Evolutionary conservation across 768 basidiomycete species (phyloP).

Genomic region (Leccinellum albellum): DNA sequence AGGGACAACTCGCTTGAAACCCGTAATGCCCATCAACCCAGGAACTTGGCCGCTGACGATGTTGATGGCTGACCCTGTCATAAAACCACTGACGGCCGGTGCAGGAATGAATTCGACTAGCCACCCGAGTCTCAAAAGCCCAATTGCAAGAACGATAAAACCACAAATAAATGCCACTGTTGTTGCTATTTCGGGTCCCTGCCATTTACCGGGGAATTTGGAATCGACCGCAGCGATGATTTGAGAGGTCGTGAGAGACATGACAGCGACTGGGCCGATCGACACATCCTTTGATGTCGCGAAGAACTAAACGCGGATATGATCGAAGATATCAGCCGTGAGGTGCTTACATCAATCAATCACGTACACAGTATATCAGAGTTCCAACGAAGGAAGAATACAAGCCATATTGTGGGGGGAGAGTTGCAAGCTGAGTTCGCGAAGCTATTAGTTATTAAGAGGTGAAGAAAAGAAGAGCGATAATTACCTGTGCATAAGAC

Average conservation of each 20-base stretch:
- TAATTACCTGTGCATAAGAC: neutral
- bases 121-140: neutral
- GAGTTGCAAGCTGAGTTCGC: neutral
- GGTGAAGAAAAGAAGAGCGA: neutral
- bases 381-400: neutral
- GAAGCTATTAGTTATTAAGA: neutral
- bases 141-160: neutral
- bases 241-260: neutral
- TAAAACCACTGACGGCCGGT: neutral
- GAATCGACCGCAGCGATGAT: neutral
- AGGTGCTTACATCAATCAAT: neutral
- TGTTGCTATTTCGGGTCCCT: neutral
- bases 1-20: neutral
- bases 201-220: neutral
- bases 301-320: neutral
- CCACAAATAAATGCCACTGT: neutral
- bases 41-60: neutral
- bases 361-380: neutral
- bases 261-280: neutral
- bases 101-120: neutral
- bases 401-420: neutral
- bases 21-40: neutral
- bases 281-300: neutral
- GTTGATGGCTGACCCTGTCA: neutral
- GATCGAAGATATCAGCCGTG: neutral